A percentile compares a stretch with the other conserved stretches of the same genome.
These are phyloP conservation scores for Aureobasidium melanogenum DNA, from an alignment of 2,329 filamentous ascomycete genomes.

Conservation along the genomic window DNA sequence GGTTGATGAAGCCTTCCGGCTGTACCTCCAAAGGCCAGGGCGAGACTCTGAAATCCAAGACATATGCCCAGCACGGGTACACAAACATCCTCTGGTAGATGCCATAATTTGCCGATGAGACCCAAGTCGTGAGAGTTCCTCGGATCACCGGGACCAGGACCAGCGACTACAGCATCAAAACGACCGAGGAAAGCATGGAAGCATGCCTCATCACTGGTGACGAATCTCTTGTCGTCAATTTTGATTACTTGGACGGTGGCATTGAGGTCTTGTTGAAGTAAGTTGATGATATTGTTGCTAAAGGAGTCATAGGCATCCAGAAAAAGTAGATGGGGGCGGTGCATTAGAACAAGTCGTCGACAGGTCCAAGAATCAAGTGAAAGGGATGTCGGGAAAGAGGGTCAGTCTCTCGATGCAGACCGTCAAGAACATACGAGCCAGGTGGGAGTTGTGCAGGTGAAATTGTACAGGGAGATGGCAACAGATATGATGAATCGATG, in stretches of 20 bases:
- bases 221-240: conserved; percentile 47
- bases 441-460: background rate
- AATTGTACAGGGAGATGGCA: background rate
- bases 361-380: background rate
- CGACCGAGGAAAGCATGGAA: conserved; percentile 39
- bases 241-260: conserved; percentile 58
- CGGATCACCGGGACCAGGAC: conserved; percentile 82
- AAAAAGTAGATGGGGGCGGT: conserved; percentile 54
- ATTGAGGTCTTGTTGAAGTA: conserved; percentile 61
- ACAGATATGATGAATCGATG: background rate
- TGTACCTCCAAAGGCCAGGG: conserved; percentile 55
- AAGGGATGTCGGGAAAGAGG: conserved; percentile 13
- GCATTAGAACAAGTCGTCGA: conserved; percentile 16
- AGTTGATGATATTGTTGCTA: conserved; percentile 83
- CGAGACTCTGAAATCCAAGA: conserved; percentile 78
- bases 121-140: conserved; percentile 67
- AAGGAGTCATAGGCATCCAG: conserved; percentile 97
- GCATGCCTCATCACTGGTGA: conserved; percentile 28
- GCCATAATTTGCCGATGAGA: conserved; percentile 70
- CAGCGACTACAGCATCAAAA: conserved; percentile 81
- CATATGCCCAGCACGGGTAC: conserved; percentile 83
- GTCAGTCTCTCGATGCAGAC: conserved; percentile 4
- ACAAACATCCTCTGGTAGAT: conserved; percentile 46
- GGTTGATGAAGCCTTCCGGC: conserved; percentile 62
- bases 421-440: conserved; percentile 9